These are phyloP conservation scores for Oryza nivara DNA, from an alignment of 176 grass and related monocot genomes.

Conservation along the genomic window DNA sequence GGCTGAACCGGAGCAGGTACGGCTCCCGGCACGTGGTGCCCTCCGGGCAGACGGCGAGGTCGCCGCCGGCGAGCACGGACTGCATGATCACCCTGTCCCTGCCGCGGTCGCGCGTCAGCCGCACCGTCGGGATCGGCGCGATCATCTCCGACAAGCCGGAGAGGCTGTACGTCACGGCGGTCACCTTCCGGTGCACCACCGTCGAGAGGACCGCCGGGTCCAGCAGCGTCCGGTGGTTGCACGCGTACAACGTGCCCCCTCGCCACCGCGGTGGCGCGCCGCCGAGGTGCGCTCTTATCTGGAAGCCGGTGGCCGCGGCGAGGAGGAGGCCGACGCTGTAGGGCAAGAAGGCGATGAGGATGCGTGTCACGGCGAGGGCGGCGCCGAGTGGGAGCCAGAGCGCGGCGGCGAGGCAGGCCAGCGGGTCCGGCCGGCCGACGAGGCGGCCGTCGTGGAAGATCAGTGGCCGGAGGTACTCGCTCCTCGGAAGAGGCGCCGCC, in stretches of 20 bases:
- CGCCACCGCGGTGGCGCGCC: neutral
- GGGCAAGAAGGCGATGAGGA: slow-evolving; percentile 49
- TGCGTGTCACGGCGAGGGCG: slow-evolving; percentile 35
- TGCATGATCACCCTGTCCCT: slow-evolving; percentile 50
- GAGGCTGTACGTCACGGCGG: slow-evolving; percentile 72
- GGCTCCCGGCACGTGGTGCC: slow-evolving; percentile 75
- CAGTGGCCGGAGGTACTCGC: slow-evolving; percentile 50
- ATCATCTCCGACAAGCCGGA: slow-evolving; percentile 63
- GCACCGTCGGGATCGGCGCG: slow-evolving; percentile 64
- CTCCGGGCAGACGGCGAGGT: slow-evolving; percentile 75
- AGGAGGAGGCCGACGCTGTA: slow-evolving; percentile 23
- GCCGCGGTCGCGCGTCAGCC: slow-evolving; percentile 56
- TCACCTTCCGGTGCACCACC: slow-evolving; percentile 52
- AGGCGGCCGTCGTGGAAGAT: slow-evolving; percentile 80
- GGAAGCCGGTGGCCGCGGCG: slow-evolving; percentile 52
- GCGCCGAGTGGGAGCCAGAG: slow-evolving; percentile 62
- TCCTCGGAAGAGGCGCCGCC: slow-evolving; percentile 31
- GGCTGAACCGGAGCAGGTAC: slow-evolving; percentile 77
- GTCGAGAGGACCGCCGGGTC: slow-evolving; percentile 67
- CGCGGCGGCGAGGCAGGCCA: slow-evolving; percentile 24
- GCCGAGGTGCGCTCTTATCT: slow-evolving; percentile 24
- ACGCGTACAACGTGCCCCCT: slow-evolving; percentile 53
- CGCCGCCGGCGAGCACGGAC: slow-evolving; percentile 40
- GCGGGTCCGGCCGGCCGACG: slow-evolving; percentile 37
- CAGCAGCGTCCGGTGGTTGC: slow-evolving; percentile 78